Conservation (phyloP, 73 alveolate species). For the Breviolum minutum region DNA sequence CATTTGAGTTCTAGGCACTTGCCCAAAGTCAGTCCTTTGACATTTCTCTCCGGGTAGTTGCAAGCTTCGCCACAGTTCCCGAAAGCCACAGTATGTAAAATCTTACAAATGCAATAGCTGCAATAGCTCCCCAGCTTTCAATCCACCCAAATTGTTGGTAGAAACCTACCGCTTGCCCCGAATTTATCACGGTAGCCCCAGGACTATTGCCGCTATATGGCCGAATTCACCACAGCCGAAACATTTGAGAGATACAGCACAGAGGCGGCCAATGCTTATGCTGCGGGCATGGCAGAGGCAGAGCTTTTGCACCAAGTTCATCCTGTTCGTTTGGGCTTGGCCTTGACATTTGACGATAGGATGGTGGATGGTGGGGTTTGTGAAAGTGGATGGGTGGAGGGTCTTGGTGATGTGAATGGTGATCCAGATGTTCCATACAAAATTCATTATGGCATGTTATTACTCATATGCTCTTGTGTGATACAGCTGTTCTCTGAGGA, state of each 20-base stretch:
- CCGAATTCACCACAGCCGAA: conserved; percentile 41
- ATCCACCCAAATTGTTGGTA: too few species aligned
- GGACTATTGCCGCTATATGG: conserved; percentile 48
- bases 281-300: conserved; percentile 24
- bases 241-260: conserved; percentile 12
- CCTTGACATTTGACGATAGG: neutral
- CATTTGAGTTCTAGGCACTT: too few species aligned
- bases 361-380: neutral
- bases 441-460: too few species aligned
- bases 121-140: too few species aligned
- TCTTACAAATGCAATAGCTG: too few species aligned
- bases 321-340: conserved; percentile 13
- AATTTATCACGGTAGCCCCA: neutral
- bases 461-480: neutral
- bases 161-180: too few species aligned
- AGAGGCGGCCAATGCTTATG: neutral
- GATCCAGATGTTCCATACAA: too few species aligned
- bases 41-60: too few species aligned
- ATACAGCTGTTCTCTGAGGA: neutral
- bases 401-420: too few species aligned
- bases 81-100: too few species aligned
- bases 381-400: neutral
- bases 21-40: too few species aligned
- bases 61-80: too few species aligned
- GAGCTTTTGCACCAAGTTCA: conserved; percentile 24